These are phyloP conservation scores for Knufia fluminis DNA, from an alignment of 2,329 filamentous ascomycete genomes.

Conservation along the genomic window DNA sequence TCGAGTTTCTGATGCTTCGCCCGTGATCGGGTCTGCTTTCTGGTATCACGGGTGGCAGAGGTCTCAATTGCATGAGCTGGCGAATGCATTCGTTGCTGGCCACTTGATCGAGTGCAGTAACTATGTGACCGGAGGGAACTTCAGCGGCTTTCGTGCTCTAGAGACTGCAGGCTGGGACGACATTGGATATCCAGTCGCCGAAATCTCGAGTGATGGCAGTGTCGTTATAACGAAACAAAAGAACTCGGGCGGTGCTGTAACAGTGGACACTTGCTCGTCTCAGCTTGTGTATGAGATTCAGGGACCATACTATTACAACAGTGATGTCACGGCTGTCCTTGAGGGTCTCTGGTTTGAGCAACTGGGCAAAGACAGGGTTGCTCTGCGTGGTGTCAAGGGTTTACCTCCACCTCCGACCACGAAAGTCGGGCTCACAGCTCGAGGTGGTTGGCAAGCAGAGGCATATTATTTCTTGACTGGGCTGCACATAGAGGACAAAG, in stretches of 20 bases:
- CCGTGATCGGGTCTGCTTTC: conserved; percentile 34
- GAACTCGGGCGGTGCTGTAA: conserved; percentile 33
- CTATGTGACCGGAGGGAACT: conserved; percentile 38
- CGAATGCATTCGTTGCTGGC: conserved; percentile 32
- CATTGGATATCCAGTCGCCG: conserved; percentile 39
- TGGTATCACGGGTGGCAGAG: conserved; percentile 38
- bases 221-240: conserved; percentile 39
- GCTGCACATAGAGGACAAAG: conserved; percentile 39
- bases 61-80: conserved; percentile 30
- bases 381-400: conserved; percentile 36
- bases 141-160: conserved; percentile 34
- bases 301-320: conserved; percentile 49
- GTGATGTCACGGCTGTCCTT: conserved; percentile 47
- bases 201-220: conserved; percentile 33
- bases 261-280: conserved; percentile 42
- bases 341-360: conserved; percentile 45
- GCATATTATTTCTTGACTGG: conserved; percentile 37
- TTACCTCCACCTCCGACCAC: conserved; percentile 42
- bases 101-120: conserved; percentile 34
- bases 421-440: conserved; percentile 41
- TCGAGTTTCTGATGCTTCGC: conserved; percentile 37
- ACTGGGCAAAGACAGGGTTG: conserved; percentile 40
- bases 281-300: conserved; percentile 49
- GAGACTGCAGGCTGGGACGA: conserved; percentile 34
- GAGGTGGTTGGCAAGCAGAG: conserved; percentile 41